A percentile compares a stretch with the other conserved stretches of the same genome.
These are phyloP conservation scores for Pleoardoris graminearum DNA, from an alignment of 2,329 filamentous ascomycete genomes.

Conservation along the genomic window DNA sequence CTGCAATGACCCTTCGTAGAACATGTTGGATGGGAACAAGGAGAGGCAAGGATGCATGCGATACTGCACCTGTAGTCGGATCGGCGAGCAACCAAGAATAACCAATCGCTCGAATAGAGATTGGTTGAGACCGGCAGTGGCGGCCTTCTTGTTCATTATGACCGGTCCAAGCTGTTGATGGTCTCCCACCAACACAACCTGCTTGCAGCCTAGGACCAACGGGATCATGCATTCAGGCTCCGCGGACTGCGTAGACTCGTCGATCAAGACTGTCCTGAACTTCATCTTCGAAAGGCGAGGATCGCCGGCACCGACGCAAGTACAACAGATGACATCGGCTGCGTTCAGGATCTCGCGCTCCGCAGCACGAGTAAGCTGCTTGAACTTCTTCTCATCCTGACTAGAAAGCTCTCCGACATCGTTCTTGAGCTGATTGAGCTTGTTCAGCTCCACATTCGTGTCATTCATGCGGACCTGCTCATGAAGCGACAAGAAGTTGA, in stretches of 20 bases:
- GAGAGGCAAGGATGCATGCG: constrained; percentile 98
- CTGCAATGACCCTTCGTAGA: constrained; percentile 95
- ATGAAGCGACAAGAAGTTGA: constrained; percentile 91
- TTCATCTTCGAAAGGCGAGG: constrained; percentile 95
- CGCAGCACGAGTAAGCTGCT: constrained; percentile 88
- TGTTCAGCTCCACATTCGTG: constrained; percentile 89
- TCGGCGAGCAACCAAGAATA: constrained; percentile 85
- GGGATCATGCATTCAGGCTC: constrained; percentile 99
- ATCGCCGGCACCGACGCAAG: constrained; percentile 95
- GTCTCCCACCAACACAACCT: constrained; percentile 97
- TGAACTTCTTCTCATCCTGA: constrained; percentile 98
- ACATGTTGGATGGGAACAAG: constrained; percentile 99
- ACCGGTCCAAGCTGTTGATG: constrained; percentile 97
- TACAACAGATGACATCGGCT: constrained; percentile 98
- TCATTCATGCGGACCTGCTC: constrained; percentile 98
- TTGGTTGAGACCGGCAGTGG: constrained; percentile 95
- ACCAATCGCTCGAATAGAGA: constrained; percentile 98
- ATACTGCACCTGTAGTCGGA: constrained; percentile 94
- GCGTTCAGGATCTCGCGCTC: constrained; percentile 94
- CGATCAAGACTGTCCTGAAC: constrained; percentile 96
- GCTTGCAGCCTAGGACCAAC: constrained; percentile 94
- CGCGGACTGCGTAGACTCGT: constrained; percentile 96
- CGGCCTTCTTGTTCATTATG: constrained; percentile 99
- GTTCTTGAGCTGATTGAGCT: constrained; percentile 88
- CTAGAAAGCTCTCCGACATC: constrained; percentile 90